These are phyloP conservation scores for Colletotrichum orchidophilum DNA, from an alignment of 2,329 filamentous ascomycete genomes.

Conservation along the genomic window DNA sequence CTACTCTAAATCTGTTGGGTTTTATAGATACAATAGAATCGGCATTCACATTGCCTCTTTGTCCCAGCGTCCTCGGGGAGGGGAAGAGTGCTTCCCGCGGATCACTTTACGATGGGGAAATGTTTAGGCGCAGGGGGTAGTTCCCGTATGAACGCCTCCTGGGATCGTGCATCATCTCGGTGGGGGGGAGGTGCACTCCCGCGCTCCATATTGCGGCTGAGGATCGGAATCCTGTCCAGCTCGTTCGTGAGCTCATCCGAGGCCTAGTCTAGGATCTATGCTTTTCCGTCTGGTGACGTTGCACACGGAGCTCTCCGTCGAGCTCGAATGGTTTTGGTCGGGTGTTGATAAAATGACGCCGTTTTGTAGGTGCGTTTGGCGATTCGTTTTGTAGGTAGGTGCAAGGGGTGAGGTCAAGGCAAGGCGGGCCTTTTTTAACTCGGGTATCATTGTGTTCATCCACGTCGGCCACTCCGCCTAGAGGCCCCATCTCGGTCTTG, in stretches of 20 bases:
- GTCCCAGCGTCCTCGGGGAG: neutral
- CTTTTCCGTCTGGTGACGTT: neutral
- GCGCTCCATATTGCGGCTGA: neutral
- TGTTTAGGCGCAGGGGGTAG: neutral
- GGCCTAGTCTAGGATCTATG: neutral
- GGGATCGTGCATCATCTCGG: neutral
- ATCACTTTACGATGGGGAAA: neutral
- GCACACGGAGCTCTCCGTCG: neutral
- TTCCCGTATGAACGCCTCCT: neutral
- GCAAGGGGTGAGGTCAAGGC: slow-evolving; percentile 6
- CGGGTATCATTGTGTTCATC: slow-evolving; percentile 22
- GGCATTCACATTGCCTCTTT: neutral
- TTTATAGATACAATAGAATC: neutral
- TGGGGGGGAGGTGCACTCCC: neutral
- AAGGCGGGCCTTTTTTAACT: slow-evolving; percentile 8
- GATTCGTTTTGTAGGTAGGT: neutral
- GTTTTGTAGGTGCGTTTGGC: neutral
- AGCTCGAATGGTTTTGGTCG: neutral
- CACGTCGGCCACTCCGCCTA: slow-evolving; percentile 5
- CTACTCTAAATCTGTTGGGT: neutral
- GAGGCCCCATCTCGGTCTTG: neutral
- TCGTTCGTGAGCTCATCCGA: neutral
- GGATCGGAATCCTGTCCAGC: neutral
- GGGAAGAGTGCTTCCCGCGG: neutral
- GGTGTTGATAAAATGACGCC: neutral